Evolutionary conservation across 805 yeast genomes (phyloP).

Genomic region (Starmerella lactis-condensi): DNA sequence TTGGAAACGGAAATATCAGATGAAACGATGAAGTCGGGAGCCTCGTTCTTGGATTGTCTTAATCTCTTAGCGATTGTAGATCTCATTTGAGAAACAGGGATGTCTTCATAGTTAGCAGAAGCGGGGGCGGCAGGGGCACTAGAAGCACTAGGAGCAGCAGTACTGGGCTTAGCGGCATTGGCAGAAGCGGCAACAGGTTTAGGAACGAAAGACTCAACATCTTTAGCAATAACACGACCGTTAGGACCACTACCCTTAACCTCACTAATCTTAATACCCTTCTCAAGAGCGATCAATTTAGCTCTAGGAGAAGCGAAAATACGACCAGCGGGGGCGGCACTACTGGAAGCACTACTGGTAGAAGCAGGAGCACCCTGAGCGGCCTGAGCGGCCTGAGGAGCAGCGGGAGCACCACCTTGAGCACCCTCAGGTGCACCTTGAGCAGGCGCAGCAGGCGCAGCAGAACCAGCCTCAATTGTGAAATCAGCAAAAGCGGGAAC

Average conservation of each 20-base stretch:
- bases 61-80: conserved; percentile 81
- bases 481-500: conserved; percentile 73
- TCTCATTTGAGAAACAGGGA: conserved; percentile 82
- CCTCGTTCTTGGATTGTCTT: conserved; percentile 61
- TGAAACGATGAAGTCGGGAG: conserved; percentile 86
- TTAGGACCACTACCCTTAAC: conserved; percentile 85
- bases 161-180: conserved; percentile 23
- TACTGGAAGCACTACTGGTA: conserved; percentile 1
- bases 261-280: conserved; percentile 70
- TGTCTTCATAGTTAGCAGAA: conserved; percentile 51
- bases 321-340: conserved; percentile 33
- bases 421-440: conserved; percentile 16
- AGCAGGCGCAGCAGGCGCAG: conserved; percentile 27
- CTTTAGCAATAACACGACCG: conserved; percentile 84
- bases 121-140: conserved; percentile 34
- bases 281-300: conserved; percentile 77
- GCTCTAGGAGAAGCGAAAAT: conserved; percentile 91
- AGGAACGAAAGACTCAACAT: conserved; percentile 56
- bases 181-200: conserved; percentile 21
- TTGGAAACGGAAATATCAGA: conserved; percentile 74
- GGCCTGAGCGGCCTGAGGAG: conserved; percentile 18
- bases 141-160: conserved; percentile 22
- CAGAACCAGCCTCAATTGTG: conserved; percentile 66
- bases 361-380: conserved; percentile 9
- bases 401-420: conserved; percentile 2